Percentiles rank a stretch among this genome's conserved stretches.
Evolutionary conservation across 2,329 filamentous ascomycete genomes (phyloP).

Genomic region (Zymoseptoria crescenta): DNA sequence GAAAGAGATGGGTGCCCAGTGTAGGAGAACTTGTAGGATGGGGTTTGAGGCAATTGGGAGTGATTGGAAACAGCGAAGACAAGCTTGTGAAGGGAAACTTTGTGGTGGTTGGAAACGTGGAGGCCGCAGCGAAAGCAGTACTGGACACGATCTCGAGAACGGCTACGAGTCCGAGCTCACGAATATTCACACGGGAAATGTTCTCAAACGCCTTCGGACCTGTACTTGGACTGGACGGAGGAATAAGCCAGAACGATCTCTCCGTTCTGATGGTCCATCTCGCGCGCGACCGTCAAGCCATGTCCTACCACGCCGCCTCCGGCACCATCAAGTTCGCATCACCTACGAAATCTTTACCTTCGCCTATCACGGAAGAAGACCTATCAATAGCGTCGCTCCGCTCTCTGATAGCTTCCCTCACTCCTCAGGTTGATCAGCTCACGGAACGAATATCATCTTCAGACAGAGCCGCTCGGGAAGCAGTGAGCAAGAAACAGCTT

Average conservation of each 20-base stretch:
- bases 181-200: constrained; percentile 26
- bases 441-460: constrained; percentile 44
- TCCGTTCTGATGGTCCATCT: constrained; percentile 40
- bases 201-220: constrained; percentile 23
- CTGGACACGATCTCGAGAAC: constrained; percentile 26
- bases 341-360: constrained; percentile 36
- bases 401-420: constrained; percentile 60
- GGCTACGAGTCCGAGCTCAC: constrained; percentile 28
- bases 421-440: constrained; percentile 55
- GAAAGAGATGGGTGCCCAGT: constrained; percentile 58
- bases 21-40: constrained; percentile 56
- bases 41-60: constrained; percentile 60
- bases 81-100: constrained; percentile 54
- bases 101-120: constrained; percentile 58
- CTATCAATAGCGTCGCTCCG: constrained; percentile 71
- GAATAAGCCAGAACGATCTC: constrained; percentile 37
- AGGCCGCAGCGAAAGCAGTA: constrained; percentile 35
- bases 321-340: constrained; percentile 67
- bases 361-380: constrained; percentile 67
- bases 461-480: constrained; percentile 55
- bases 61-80: constrained; percentile 31
- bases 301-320: constrained; percentile 22
- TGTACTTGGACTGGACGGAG: constrained; percentile 15
- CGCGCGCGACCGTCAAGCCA: constrained; percentile 44
- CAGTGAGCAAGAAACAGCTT: constrained; percentile 65